Conservation (phyloP, 345 rosid genomes). For the Eucalyptus regnans region DNA sequence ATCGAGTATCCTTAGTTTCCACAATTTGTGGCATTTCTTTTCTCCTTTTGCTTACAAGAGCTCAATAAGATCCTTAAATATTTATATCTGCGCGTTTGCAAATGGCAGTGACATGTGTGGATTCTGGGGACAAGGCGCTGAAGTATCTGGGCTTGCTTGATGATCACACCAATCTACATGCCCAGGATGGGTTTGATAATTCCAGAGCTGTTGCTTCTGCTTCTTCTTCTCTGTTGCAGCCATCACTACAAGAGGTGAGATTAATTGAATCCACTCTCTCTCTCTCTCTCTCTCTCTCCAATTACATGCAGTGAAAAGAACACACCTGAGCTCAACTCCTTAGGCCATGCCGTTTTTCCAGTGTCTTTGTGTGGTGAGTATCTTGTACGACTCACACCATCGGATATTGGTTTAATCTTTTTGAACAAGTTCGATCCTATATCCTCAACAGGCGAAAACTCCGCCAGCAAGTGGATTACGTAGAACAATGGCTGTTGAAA, state of each 20-base stretch:
- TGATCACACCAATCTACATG: neutral
- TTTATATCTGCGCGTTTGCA: neutral
- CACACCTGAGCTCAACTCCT: neutral
- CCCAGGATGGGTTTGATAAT: neutral
- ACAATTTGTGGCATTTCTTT: neutral
- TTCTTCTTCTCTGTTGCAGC: neutral
- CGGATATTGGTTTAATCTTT: neutral
- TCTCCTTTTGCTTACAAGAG: neutral
- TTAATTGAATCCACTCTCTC: neutral
- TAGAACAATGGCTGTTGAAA: neutral
- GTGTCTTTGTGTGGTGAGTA: neutral
- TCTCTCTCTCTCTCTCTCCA: neutral
- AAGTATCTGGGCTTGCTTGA: slow-evolving; percentile 35
- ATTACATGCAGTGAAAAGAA: neutral
- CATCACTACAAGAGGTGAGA: neutral
- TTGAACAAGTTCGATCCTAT: neutral
- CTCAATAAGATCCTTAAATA: neutral
- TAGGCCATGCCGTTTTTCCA: neutral
- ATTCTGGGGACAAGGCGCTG: slow-evolving; percentile 48
- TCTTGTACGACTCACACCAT: neutral
- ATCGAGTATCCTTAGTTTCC: neutral
- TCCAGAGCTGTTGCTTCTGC: neutral
- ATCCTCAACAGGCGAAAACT: neutral
- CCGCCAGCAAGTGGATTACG: neutral
- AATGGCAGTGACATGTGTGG: slow-evolving; percentile 40